Base-by-base conservation (phyloP, 345 rosid genomes). In the Syzygium jambos region DNA sequence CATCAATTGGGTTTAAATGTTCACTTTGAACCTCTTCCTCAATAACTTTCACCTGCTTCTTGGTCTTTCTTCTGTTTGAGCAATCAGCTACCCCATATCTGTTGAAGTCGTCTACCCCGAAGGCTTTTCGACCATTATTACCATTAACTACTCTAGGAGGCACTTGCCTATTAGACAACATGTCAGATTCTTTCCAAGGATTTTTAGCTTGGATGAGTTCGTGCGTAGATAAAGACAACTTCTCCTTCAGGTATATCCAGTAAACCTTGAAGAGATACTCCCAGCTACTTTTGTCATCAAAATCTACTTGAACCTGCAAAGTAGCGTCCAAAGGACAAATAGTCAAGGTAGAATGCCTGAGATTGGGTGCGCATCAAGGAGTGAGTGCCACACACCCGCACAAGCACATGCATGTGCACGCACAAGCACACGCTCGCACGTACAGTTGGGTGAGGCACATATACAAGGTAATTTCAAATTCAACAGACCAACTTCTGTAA, bases 221-320 rank as follows among this genome's bases (percentile, higher is more conserved):
- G 55, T 90, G 93, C 82, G 93, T 55, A 86, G 96, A 95, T 90
- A 98, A 92, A 83, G 93, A 93, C 84, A 94, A 92, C 85, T 94
- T 93, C 87, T 91, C 96, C 94, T 96, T 98, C 88, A 95, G 88
- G 87, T 86, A 91, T 86, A 92, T 87, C 99, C 99, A 98, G 89
- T 98, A 98, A 38, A 94, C 93, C 92, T 96, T 98, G 91, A 98
- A 98, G 84, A 98, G 96, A 95, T 95, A 98, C 92, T 98, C 99
- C 99, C 99, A 98, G 93, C 99, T 98, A 89, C 90, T 92, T 90
- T 93, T 92, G 90, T 98, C 99, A 90, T 98, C 99, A 92, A 98
- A 98, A 91, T 97, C 98, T 92, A 97, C 99, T 91, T 95, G 94
- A 90, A 95, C 97, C 99, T 97, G 93, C 85, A 90, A 38, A 73